Evolutionary conservation across 208 protist genomes (phyloP), one percentile per base, ranked within the genome.

Genomic region (Wallacemonas sp.): DNA sequence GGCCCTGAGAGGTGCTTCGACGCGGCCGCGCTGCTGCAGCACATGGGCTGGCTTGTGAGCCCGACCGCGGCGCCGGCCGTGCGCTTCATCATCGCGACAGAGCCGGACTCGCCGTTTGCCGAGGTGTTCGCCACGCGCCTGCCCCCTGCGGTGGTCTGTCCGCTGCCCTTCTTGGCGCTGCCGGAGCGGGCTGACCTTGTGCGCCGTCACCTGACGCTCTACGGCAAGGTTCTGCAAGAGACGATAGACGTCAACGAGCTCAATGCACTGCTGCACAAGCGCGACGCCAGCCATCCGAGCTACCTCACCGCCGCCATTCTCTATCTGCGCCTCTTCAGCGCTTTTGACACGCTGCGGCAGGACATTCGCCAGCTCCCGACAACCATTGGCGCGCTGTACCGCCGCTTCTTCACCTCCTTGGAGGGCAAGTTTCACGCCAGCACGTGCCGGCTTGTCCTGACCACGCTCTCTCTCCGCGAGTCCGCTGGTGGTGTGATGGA

Each of bases 171-270:
- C 14, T 70, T 97, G 39, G 72, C n/a, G 38, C 42, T 81, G 25
- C 61, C 49, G 3, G 92, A 95, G 59, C 73, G 88, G 0, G 89
- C 82, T 0, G 70, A 87, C 52, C 70, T 97, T 38, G 81, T 97
- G 26, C 86, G 84, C 12, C 67, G 72, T n/a, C 86, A 93, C 62
- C 67, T 97, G 23, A 81, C 79, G 18, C 54, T 62, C 26, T 89
- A 88, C 65, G 89, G 91, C 14, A 97, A 97, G 70, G 57, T 74
- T 42, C 72, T 97, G 31, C 82, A 93, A 59, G 88, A 93, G 61
- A 84, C 79, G 16, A 68, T 90, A 26, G 70, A 81, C 8, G 38
- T 81, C n/a, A 89, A 90, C 61, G 84, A 91, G 57, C 39, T 93
- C 26, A 85, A 81, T 28, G 61, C 76, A 16, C 72, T 97, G 16